Evolutionary conservation across 441 rosid genomes (phyloP).

Genomic region (Cnidoscolus chayamansa): DNA sequence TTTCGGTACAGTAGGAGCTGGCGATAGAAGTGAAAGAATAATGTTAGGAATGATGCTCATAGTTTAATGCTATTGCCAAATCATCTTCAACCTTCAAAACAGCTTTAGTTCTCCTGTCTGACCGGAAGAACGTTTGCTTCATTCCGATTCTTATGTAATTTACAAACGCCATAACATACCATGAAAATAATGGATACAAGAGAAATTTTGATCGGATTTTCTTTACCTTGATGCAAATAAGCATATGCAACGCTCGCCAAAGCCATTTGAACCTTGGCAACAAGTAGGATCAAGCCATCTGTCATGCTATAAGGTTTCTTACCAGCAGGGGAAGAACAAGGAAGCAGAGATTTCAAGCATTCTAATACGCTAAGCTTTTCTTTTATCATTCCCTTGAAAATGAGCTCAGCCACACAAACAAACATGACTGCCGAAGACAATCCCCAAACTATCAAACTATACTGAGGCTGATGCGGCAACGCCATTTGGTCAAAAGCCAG

Average conservation of each 20-base stretch:
- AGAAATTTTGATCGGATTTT: not conserved
- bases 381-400: constrained; percentile 14
- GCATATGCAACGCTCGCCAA: not conserved
- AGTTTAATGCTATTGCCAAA: too few species aligned
- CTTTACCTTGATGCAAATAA: not conserved
- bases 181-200: not conserved
- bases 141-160: not conserved
- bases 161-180: not conserved
- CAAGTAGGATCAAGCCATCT: not conserved
- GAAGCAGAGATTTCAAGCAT: constrained; percentile 18
- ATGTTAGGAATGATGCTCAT: too few species aligned
- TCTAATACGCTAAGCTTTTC: constrained; percentile 13
- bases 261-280: not conserved
- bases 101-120: not conserved
- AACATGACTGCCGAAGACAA: constrained; percentile 5
- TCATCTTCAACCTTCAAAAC: too few species aligned
- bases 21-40: too few species aligned
- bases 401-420: constrained; percentile 2
- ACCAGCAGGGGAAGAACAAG: constrained; percentile 3
- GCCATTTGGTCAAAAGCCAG: constrained; percentile 9
- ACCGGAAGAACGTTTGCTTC: not conserved
- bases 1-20: too few species aligned
- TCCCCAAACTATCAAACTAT: constrained; percentile 7
- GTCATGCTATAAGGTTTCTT: not conserved
- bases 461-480: not conserved